These are phyloP conservation scores for Hordeum pubiflorum DNA, from an alignment of 202 grass and related monocot species.

Conservation along the genomic window DNA sequence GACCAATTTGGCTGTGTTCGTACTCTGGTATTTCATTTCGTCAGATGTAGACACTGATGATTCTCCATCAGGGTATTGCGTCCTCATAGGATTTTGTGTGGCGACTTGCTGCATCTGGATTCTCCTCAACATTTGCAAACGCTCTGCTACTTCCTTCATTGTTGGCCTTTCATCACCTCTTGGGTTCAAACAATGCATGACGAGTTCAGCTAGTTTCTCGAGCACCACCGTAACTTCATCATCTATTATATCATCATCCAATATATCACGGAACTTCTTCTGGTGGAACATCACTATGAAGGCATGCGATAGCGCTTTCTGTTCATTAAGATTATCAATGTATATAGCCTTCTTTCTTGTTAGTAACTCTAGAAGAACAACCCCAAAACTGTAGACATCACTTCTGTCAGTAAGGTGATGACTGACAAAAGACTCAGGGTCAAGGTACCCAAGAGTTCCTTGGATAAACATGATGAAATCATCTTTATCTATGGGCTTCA, in stretches of 20 bases:
- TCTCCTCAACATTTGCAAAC: slow-evolving; percentile 19
- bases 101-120: background rate
- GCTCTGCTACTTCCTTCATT: slow-evolving; percentile 38
- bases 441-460: slow-evolving; percentile 47
- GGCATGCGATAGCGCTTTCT: slow-evolving; percentile 18
- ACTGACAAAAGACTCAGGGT: slow-evolving; percentile 37
- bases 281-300: slow-evolving; percentile 25
- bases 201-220: slow-evolving; percentile 16
- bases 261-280: background rate
- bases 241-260: background rate
- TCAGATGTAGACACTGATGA: background rate
- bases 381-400: slow-evolving; percentile 53
- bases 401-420: slow-evolving; percentile 35
- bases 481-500: slow-evolving; percentile 27
- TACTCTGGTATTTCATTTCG: background rate
- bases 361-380: slow-evolving; percentile 44
- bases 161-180: slow-evolving; percentile 42
- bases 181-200: slow-evolving; percentile 11
- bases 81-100: background rate
- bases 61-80: background rate
- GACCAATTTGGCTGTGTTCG: slow-evolving; percentile 19
- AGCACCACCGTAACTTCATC: slow-evolving; percentile 17
- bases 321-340: background rate
- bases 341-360: slow-evolving; percentile 44
- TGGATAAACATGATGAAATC: slow-evolving; percentile 46